These are phyloP conservation scores for Rosa chinensis DNA, from an alignment of 306 rosid species.

Conservation along the genomic window DNA sequence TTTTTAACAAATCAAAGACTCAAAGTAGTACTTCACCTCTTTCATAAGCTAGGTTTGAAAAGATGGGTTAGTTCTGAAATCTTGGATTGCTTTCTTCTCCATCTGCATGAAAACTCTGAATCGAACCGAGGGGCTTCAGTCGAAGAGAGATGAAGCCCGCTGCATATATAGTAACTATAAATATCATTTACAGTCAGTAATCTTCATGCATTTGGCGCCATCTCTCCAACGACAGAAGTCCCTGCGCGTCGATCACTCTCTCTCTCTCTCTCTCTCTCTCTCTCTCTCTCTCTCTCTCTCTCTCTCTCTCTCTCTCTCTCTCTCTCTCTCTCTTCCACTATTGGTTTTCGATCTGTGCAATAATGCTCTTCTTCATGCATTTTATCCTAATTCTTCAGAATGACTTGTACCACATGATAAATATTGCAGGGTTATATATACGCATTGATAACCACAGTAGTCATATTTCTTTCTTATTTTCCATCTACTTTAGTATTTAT, in stretches of 20 bases:
- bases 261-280: neutral
- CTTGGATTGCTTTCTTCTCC: neutral
- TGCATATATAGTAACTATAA: neutral
- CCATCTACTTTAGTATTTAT: neutral
- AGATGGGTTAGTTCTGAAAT: neutral
- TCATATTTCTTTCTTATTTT: neutral
- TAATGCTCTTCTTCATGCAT: neutral
- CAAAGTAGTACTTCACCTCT: neutral
- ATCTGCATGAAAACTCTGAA: neutral
- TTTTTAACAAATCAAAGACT: neutral
- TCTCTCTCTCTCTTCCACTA: neutral
- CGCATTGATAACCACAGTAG: neutral
- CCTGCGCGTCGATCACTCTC: neutral
- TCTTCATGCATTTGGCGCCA: slow-evolving; percentile 11
- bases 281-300: neutral
- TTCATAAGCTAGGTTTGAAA: neutral
- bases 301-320: neutral
- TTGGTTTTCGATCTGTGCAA: neutral
- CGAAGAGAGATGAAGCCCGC: slow-evolving; percentile 47
- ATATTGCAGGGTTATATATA: neutral
- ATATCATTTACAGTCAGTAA: neutral
- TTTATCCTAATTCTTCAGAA: neutral
- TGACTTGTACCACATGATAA: neutral
- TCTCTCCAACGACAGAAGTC: slow-evolving; percentile 39
- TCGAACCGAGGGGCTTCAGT: slow-evolving; percentile 43